A percentile compares a stretch with the other conserved stretches of the same genome.
These are phyloP conservation scores for Musa schizocarpa DNA, from an alignment of 176 grass and related monocot species.

Conservation along the genomic window DNA sequence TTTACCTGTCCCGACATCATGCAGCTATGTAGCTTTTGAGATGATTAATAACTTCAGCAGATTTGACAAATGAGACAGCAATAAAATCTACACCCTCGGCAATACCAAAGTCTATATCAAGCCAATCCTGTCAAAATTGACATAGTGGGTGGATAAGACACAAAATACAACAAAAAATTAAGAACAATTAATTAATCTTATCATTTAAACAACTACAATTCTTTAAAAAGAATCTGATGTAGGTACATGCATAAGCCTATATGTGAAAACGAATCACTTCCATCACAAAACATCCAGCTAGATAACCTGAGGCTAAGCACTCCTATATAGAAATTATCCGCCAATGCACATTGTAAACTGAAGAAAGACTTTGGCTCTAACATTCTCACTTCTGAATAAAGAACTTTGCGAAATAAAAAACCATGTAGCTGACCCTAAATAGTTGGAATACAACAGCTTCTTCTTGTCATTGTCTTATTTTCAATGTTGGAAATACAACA, in stretches of 20 bases:
- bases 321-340: no score
- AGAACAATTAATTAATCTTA: neutral
- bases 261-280: neutral
- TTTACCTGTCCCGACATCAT: constrained; percentile 59
- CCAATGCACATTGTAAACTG: no score
- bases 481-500: no score
- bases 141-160: constrained; percentile 12
- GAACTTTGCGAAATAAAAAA: no score
- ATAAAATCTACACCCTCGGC: constrained; percentile 94
- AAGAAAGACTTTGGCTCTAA: neutral
- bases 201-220: neutral
- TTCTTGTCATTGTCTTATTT: no score
- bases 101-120: constrained; percentile 99
- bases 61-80: constrained; percentile 94
- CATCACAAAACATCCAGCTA: neutral
- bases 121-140: constrained; percentile 75
- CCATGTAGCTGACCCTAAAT: no score
- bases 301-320: neutral
- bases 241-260: no score
- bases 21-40: constrained; percentile 97
- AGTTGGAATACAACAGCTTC: no score
- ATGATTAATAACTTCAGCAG: constrained; percentile 94
- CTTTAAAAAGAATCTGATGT: neutral
- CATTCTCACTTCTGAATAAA: no score
- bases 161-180: neutral